Evolutionary conservation across 306 rosid species (phyloP).

Genomic region (Casuarina glauca): DNA sequence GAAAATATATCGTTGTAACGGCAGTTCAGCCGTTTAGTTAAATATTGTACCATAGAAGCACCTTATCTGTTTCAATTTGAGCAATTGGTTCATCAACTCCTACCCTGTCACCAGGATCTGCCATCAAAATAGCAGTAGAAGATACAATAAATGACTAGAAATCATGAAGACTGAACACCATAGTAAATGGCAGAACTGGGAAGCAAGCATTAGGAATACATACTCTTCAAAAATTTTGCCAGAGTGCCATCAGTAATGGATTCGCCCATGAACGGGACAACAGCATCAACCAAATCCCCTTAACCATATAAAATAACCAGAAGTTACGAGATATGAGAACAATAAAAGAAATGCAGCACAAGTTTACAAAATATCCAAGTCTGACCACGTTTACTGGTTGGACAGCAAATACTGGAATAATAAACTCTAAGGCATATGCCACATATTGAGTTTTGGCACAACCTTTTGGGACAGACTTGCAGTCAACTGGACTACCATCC

Average conservation of each 20-base stretch:
- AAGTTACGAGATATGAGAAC: constrained; percentile 19
- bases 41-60: constrained; percentile 25
- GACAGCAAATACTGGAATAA: background rate
- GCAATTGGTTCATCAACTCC: constrained; percentile 78
- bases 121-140: constrained; percentile 30
- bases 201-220: constrained; percentile 14
- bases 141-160: constrained; percentile 26
- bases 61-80: constrained; percentile 91
- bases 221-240: constrained; percentile 79
- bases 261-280: constrained; percentile 82
- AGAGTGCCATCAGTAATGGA: constrained; percentile 79
- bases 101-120: constrained; percentile 77
- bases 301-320: constrained; percentile 29
- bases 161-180: constrained; percentile 16
- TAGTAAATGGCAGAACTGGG: constrained; percentile 1
- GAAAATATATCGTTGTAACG: constrained; percentile 6
- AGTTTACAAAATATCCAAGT: background rate
- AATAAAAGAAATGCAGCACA: constrained; percentile 1
- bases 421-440: background rate
- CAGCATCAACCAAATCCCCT: constrained; percentile 72
- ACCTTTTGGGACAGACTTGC: background rate
- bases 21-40: constrained; percentile 19
- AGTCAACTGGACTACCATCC: background rate
- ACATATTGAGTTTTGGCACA: background rate
- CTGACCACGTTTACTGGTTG: background rate